Percentiles rank a stretch among this genome's conserved stretches.
Evolutionary conservation across 1,284 basidiomycete species (phyloP).

Genomic region (Rhodotorula sp.): DNA sequence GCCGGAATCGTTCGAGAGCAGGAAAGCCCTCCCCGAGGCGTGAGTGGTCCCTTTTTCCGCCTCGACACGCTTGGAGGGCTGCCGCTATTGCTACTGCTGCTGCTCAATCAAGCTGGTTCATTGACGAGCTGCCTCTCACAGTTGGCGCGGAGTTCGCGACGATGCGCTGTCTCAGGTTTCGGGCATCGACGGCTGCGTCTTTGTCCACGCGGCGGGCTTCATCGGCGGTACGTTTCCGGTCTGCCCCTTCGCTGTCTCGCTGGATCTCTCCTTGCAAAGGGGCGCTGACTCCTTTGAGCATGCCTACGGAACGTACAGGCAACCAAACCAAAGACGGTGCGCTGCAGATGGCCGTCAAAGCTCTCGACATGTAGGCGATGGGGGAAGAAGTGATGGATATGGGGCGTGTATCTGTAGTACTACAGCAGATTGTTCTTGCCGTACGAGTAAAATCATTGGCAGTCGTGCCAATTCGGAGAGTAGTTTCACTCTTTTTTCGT

Average conservation of each 20-base stretch:
- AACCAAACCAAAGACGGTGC: slow-evolving; percentile 87
- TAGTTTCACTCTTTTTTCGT: background rate
- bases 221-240: slow-evolving; percentile 69
- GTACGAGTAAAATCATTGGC: too few species aligned
- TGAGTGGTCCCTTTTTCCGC: slow-evolving; percentile 33
- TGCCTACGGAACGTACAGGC: slow-evolving; percentile 61
- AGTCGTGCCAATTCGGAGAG: too few species aligned
- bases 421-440: background rate
- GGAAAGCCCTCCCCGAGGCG: slow-evolving; percentile 85
- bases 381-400: background rate
- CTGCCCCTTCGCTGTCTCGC: slow-evolving; percentile 2
- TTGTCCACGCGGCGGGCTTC: slow-evolving; percentile 93
- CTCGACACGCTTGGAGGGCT: background rate
- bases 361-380: slow-evolving; percentile 50
- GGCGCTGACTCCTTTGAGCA: too few species aligned
- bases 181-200: slow-evolving; percentile 77
- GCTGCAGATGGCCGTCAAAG: slow-evolving; percentile 71
- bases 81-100: background rate
- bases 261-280: background rate
- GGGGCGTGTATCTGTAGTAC: background rate
- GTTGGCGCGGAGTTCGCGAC: slow-evolving; percentile 89
- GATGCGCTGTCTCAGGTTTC: slow-evolving; percentile 68
- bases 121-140: slow-evolving; percentile 5
- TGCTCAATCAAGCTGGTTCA: background rate
- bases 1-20: slow-evolving; percentile 80